phyloP scores from a whole-genome alignment of 1,284 basidiomycete species.

The Ceratobasidium sp. region DNA sequence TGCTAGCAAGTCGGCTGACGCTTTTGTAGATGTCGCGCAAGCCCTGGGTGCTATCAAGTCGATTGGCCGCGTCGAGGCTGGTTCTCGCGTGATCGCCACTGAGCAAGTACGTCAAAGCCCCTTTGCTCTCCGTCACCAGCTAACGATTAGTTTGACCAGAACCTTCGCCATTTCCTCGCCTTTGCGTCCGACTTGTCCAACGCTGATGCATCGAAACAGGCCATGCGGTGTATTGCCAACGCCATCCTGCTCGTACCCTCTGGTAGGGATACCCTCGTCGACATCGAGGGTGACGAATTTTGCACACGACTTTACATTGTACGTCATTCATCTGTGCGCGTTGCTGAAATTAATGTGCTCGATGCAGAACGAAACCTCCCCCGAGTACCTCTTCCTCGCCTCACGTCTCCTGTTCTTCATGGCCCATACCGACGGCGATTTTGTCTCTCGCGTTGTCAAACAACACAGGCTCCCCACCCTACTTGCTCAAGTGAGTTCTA shows the following conservation, averaged over 20 bases:
- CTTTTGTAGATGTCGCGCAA: slow-evolving; percentile 66
- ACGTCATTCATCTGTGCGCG: slow-evolving; percentile 50
- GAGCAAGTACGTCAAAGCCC: slow-evolving; percentile 67
- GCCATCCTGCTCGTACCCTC: slow-evolving; percentile 75
- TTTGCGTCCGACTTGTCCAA: slow-evolving; percentile 46
- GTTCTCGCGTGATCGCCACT: slow-evolving; percentile 73
- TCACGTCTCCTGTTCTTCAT: slow-evolving; percentile 81
- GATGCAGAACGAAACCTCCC: slow-evolving; percentile 63
- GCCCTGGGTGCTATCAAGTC: slow-evolving; percentile 81
- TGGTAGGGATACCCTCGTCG: slow-evolving; percentile 70
- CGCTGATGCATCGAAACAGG: slow-evolving; percentile 62
- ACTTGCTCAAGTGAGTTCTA: slow-evolving; percentile 57
- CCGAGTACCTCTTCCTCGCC: slow-evolving; percentile 77
- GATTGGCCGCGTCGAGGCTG: slow-evolving; percentile 77
- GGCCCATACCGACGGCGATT: slow-evolving; percentile 61
- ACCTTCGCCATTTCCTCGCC: slow-evolving; percentile 55
- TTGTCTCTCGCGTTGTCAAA: slow-evolving; percentile 72
- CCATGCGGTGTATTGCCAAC: slow-evolving; percentile 80
- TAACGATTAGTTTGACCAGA: slow-evolving; percentile 60
- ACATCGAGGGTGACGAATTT: slow-evolving; percentile 69
- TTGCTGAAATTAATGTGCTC: slow-evolving; percentile 39
- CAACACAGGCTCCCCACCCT: slow-evolving; percentile 67
- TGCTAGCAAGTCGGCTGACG: neutral
- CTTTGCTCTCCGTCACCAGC: neutral
- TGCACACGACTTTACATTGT: slow-evolving; percentile 74